A percentile compares a stretch with the other conserved stretches of the same genome.
Conservation (phyloP, 768 basidiomycete genomes). For the Chalciporus chontae region DNA sequence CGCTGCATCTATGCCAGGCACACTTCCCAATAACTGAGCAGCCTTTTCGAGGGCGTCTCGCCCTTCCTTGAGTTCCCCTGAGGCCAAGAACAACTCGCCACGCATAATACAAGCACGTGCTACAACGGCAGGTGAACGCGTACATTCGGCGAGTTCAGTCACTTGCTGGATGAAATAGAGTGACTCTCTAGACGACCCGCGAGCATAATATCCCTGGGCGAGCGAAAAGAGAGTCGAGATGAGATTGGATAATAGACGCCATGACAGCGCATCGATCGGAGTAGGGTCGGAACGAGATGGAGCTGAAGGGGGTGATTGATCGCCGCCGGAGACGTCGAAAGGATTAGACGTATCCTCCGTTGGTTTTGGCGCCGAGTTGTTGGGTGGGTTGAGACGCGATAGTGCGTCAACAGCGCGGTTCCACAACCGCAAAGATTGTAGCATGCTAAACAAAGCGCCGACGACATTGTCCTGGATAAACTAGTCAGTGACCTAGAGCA, state of each 20-base stretch:
- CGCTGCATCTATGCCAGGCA: conserved; percentile 54
- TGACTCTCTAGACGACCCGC: conserved; percentile 83
- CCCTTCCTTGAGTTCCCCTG: conserved; percentile 58
- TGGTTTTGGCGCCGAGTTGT: conserved; percentile 21
- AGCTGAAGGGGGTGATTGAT: conserved; percentile 20
- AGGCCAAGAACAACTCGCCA: conserved; percentile 67
- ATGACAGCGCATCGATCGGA: conserved; percentile 59
- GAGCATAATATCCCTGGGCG: conserved; percentile 56
- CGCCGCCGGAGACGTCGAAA: conserved; percentile 45
- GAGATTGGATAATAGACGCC: conserved; percentile 73
- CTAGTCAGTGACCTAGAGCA: background rate
- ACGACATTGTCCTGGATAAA: conserved; percentile 55
- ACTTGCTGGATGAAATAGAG: conserved; percentile 83
- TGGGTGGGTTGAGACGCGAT: conserved; percentile 49
- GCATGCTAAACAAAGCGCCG: conserved; percentile 51
- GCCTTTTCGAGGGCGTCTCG: conserved; percentile 51
- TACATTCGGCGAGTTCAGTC: conserved; percentile 61
- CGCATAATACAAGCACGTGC: conserved; percentile 64
- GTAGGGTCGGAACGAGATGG: conserved; percentile 11
- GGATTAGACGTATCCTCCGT: conserved; percentile 46
- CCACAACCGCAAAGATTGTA: conserved; percentile 76
- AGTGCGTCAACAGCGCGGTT: conserved; percentile 74
- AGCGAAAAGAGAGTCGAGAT: conserved; percentile 64
- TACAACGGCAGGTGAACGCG: conserved; percentile 62
- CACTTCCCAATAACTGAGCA: conserved; percentile 41